A percentile compares a stretch with the other conserved stretches of the same genome.
Conservation (phyloP, 192 early-diverging fungal genomes). For the Coemansia sp. region DNA sequence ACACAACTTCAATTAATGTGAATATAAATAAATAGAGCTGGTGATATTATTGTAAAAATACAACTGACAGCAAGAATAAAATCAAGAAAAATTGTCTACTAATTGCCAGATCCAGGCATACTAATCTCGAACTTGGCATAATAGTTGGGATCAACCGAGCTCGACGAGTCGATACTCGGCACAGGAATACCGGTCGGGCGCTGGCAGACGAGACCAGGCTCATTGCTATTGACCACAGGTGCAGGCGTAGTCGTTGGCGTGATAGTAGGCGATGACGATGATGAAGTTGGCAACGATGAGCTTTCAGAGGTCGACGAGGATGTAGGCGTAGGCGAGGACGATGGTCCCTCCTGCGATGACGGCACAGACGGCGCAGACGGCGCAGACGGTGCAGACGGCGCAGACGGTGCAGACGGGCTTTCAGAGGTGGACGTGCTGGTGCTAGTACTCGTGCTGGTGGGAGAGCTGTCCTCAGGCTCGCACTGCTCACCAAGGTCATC, state of each 20-base stretch:
- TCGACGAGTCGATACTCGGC: background rate
- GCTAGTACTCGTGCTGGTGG: background rate
- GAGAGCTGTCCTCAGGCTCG: slow-evolving; percentile 4
- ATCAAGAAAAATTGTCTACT: background rate
- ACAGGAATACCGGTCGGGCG: background rate
- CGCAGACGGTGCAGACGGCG: too few relatives aligned
- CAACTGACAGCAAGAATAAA: background rate
- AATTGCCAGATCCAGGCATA: background rate
- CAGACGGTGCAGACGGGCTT: background rate
- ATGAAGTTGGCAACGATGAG: background rate
- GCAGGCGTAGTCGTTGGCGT: slow-evolving; percentile 4
- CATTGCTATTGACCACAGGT: slow-evolving; percentile 11
- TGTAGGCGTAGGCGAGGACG: background rate
- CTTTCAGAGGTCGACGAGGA: background rate
- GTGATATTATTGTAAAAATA: background rate
- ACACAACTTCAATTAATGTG: background rate
- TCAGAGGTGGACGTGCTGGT: background rate
- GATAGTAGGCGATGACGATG: background rate
- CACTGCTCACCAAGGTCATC: slow-evolving; percentile 8
- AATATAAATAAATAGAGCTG: background rate
- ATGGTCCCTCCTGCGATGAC: background rate
- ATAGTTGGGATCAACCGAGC: background rate
- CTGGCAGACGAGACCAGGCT: background rate
- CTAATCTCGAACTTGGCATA: slow-evolving; percentile 8
- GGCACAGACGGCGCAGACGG: background rate